A percentile compares a stretch with the other conserved stretches of the same genome.
Conservation (phyloP, 371 early-diverging fungal species). For the Basidiobolus meristosporus region DNA sequence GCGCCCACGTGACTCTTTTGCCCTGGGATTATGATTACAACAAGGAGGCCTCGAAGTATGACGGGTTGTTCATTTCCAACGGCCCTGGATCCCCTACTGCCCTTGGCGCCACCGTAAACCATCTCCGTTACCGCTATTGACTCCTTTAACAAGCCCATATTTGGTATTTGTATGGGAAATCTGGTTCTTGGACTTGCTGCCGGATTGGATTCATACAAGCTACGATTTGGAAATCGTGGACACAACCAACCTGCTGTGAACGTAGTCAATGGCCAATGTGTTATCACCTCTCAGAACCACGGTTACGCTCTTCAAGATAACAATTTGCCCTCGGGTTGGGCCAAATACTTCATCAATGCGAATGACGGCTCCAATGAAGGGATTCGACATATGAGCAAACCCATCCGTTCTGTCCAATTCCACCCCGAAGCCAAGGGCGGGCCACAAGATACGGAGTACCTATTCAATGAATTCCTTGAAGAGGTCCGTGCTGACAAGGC, state of each 20-base stretch:
- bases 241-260: conserved; percentile 88
- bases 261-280: conserved; percentile 46
- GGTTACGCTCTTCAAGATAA: conserved; percentile 75
- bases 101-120: conserved; percentile 38
- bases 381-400: conserved; percentile 46
- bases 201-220: conserved; percentile 67
- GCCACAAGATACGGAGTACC: conserved; percentile 76
- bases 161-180: conserved; percentile 96
- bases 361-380: conserved; percentile 93
- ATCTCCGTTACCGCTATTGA: conserved; percentile 41
- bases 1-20: conserved; percentile 64
- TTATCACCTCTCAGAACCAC: conserved; percentile 91
- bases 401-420: conserved; percentile 82
- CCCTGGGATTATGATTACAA: conserved; percentile 71
- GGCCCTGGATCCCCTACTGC: conserved; percentile 79
- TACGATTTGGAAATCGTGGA: conserved; percentile 84
- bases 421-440: conserved; percentile 93
- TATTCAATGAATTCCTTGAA: conserved; percentile 54
- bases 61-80: conserved; percentile 85
- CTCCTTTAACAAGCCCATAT: conserved; percentile 60
- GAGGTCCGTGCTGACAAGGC: conserved; percentile 18
- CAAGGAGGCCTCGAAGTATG: conserved; percentile 30
- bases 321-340: conserved; percentile 45
- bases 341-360: conserved; percentile 74
- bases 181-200: conserved; percentile 79